A percentile compares a stretch with the other conserved stretches of the same genome.
These are phyloP conservation scores for Exidia glandulosa DNA, from an alignment of 768 basidiomycete genomes.

Conservation along the genomic window DNA sequence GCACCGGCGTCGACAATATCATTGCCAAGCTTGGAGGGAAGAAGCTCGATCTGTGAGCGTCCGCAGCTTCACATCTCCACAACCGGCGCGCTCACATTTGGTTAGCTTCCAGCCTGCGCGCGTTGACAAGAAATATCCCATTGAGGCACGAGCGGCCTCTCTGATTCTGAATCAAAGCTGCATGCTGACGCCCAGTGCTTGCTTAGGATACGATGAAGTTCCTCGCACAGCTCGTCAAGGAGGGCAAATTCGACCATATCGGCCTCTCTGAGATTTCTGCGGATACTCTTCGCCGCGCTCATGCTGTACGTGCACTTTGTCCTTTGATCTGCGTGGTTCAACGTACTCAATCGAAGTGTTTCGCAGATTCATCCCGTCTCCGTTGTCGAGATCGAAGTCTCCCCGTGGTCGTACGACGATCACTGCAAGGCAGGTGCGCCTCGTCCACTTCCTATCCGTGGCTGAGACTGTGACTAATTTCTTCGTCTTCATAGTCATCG, in stretches of 20 bases:
- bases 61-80: background rate
- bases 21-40: slow-evolving; percentile 4
- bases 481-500: slow-evolving; percentile 29
- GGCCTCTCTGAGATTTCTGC: slow-evolving; percentile 46
- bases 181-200: background rate
- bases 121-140: slow-evolving; percentile 28
- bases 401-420: slow-evolving; percentile 46
- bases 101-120: slow-evolving; percentile 39
- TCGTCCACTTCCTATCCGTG: background rate
- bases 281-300: slow-evolving; percentile 32
- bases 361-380: slow-evolving; percentile 36
- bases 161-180: background rate
- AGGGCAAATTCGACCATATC: slow-evolving; percentile 50
- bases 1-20: slow-evolving; percentile 1
- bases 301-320: slow-evolving; percentile 21
- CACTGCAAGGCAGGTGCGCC: slow-evolving; percentile 33
- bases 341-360: background rate
- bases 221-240: slow-evolving; percentile 35
- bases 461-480: too few relatives aligned
- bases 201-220: slow-evolving; percentile 14
- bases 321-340: background rate
- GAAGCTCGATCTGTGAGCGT: background rate
- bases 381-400: slow-evolving; percentile 57
- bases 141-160: slow-evolving; percentile 32
- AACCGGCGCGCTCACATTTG: background rate